Base-by-base conservation (phyloP, 768 basidiomycete genomes). In the Russula emetica region DNA sequence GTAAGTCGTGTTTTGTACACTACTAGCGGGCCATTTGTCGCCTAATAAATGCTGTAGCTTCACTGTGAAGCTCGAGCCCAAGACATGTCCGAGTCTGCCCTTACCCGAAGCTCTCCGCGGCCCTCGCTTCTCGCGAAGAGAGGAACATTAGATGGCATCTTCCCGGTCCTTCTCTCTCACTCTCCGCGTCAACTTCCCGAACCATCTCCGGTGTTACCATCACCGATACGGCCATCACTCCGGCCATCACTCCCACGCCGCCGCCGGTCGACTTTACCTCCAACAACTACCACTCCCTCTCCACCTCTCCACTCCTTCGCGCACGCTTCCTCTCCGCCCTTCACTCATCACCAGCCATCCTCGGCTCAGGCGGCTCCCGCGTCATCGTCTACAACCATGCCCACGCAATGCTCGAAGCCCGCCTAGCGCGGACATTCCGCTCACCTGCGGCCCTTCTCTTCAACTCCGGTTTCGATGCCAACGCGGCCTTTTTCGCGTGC, bases 381-480 rank as follows among this genome's bases (percentile, higher is more conserved):
- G 79, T 98, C 0, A 83, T 97, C 30, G 88, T 93, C 59, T 88
- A 91, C 69, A 84, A 85, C 9, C 80, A 81, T 9, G 78, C 84
- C 0, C 94, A 97, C 73, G 77, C 76, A 22, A 76, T 79, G 10
- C 80, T 98, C 47, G 95, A 98, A 72, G 74, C 74, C 5, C 83
- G 93, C 3, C 78, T 94, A 10, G 77, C 78, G 3, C 68, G 56
- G 2, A 88, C 73, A 72, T 92, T 94, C 74, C 69, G 73, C 18
- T 76, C 83, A 6, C 80, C 80, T 40, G 78, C 85, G 0, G 90
- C 90, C 0, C 78, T 97, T 10, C 79, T 97, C 5, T 95, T 94
- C 82, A 94, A 93, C 74, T 94, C 91, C 0, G 94, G 94, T 0
- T 95, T 88, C 73, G 94, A 96, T 74, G 94, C 94, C 8, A 98